Percentiles rank a stretch among this genome's conserved stretches.
These are phyloP conservation scores for Raphanus raphanistrum DNA, from an alignment of 345 rosid genomes.

Conservation along the genomic window DNA sequence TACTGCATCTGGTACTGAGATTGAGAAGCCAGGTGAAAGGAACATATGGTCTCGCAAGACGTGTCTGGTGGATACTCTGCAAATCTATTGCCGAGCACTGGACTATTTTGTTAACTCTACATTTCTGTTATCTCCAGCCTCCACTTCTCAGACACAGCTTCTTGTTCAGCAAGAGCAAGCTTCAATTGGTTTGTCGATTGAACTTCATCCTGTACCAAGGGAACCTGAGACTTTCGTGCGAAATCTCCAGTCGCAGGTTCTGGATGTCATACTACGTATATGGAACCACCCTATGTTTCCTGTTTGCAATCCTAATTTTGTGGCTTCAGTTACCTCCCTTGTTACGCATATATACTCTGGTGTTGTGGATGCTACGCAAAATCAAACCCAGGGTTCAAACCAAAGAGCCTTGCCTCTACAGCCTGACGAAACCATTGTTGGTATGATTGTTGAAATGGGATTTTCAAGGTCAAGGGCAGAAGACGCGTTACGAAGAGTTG, in stretches of 20 bases:
- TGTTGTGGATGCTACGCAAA: conserved; percentile 81
- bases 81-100: conserved; percentile 71
- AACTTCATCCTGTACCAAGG: conserved; percentile 86
- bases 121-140: conserved; percentile 62
- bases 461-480: conserved; percentile 97
- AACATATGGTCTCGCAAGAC: conserved; percentile 57
- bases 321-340: conserved; percentile 72
- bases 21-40: conserved; percentile 70
- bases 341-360: conserved; percentile 78
- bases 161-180: conserved; percentile 93
- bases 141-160: conserved; percentile 80
- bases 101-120: conserved; percentile 87
- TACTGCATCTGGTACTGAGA: conserved; percentile 53
- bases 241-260: conserved; percentile 87
- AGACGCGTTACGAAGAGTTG: conserved; percentile 86
- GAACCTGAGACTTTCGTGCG: conserved; percentile 87
- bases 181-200: conserved; percentile 84
- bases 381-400: conserved; percentile 64
- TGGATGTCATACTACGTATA: conserved; percentile 80
- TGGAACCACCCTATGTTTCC: conserved; percentile 90
- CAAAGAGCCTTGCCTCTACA: conserved; percentile 80
- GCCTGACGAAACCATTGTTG: conserved; percentile 82
- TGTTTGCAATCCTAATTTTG: conserved; percentile 69
- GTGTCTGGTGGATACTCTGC: conserved; percentile 86
- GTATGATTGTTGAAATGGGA: conserved; percentile 96